Evolutionary conservation across 2,329 filamentous ascomycete genomes (phyloP).

Genomic region (Cytospora paraplurivora): DNA sequence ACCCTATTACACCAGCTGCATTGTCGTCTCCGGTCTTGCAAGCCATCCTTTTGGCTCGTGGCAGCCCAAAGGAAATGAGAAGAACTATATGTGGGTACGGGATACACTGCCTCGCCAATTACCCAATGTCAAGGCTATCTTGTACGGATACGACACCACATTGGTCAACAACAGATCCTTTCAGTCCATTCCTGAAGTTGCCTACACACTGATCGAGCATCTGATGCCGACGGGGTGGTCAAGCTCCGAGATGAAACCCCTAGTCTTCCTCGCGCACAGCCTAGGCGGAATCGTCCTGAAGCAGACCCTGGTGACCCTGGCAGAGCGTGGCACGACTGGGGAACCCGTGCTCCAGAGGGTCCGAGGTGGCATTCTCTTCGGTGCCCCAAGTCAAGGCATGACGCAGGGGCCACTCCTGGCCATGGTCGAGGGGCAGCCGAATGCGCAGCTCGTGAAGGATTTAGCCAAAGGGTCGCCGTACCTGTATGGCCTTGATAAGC

Average conservation of each 20-base stretch:
- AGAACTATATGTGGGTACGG: constrained; percentile 35
- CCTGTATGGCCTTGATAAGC: constrained; percentile 22
- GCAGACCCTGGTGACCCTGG: constrained; percentile 31
- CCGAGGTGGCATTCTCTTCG: constrained; percentile 33
- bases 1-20: constrained; percentile 3
- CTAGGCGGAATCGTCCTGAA: constrained; percentile 36
- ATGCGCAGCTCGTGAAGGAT: constrained; percentile 28
- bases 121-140: constrained; percentile 26
- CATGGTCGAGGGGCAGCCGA: constrained; percentile 31
- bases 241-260: constrained; percentile 27
- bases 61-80: constrained; percentile 22
- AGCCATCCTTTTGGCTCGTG: constrained; percentile 26
- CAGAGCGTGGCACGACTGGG: constrained; percentile 11
- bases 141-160: constrained; percentile 35
- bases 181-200: constrained; percentile 33
- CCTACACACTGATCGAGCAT: constrained; percentile 26
- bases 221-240: constrained; percentile 30
- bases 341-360: constrained; percentile 23
- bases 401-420: constrained; percentile 26
- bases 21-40: constrained; percentile 22
- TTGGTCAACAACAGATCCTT: constrained; percentile 32
- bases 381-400: constrained; percentile 34
- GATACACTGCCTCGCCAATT: constrained; percentile 31
- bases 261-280: constrained; percentile 35
- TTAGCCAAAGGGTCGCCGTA: constrained; percentile 23